phyloP scores from a whole-genome alignment of 352 stramenopile genomes.

The Phytophthora multivora region DNA sequence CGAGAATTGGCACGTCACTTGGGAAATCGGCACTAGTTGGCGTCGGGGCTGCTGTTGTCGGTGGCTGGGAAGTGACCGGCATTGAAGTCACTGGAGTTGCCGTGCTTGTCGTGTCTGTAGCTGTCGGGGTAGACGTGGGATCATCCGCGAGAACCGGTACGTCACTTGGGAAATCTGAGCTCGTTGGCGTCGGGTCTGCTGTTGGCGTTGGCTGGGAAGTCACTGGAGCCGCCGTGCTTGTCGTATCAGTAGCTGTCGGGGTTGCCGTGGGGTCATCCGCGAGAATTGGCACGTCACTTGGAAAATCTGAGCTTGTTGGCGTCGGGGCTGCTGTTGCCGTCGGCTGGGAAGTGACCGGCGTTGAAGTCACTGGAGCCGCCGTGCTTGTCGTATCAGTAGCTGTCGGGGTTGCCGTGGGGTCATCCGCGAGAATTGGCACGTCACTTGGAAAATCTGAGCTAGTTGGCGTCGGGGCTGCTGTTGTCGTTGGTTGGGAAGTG shows the following conservation, averaged over 20 bases:
- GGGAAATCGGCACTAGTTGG: neutral
- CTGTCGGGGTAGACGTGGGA: too few species aligned
- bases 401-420: too few species aligned
- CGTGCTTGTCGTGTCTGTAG: neutral
- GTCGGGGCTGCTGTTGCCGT: neutral
- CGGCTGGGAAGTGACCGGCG: neutral
- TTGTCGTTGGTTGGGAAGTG: too few species aligned
- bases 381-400: too few species aligned
- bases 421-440: too few species aligned
- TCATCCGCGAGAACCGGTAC: too few species aligned
- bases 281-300: slow-evolving; percentile 16
- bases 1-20: slow-evolving; percentile 15
- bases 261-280: slow-evolving; percentile 10
- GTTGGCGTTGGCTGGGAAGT: too few species aligned
- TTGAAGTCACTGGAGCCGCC: neutral
- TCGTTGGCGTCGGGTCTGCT: too few species aligned
- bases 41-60: neutral
- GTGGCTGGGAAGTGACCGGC: neutral
- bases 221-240: neutral
- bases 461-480: too few species aligned
- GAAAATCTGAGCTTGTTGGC: neutral
- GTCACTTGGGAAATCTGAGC: too few species aligned
- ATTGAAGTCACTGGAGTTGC: neutral
- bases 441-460: too few species aligned
- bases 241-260: slow-evolving; percentile 1